These are phyloP conservation scores for Saccharomyces hybrid DNA, from an alignment of 1,139 yeast species.

Conservation along the genomic window DNA sequence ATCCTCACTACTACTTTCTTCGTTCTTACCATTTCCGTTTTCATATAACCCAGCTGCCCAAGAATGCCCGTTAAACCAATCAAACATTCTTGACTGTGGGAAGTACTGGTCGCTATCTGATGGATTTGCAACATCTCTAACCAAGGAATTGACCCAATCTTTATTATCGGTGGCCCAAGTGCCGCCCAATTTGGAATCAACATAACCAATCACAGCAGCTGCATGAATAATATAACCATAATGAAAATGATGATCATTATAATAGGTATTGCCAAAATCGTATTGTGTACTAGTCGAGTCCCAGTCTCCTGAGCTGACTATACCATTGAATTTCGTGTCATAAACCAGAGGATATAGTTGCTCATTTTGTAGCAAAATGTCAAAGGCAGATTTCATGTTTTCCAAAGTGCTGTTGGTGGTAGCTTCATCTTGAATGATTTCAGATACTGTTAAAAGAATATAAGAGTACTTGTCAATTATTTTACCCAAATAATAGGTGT, in stretches of 20 bases:
- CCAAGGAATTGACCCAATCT: constrained; percentile 50
- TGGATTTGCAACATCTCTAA: constrained; percentile 70
- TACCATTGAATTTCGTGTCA: constrained; percentile 65
- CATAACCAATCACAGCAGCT: constrained; percentile 53
- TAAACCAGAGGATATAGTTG: constrained; percentile 53
- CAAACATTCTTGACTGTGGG: constrained; percentile 69
- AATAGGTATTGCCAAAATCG: constrained; percentile 71
- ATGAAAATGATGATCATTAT: constrained; percentile 79
- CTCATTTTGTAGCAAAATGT: constrained; percentile 48
- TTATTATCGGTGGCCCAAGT: constrained; percentile 46
- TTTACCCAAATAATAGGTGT: constrained; percentile 64
- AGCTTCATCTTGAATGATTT: constrained; percentile 42
- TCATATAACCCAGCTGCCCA: constrained; percentile 74
- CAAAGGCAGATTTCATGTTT: constrained; percentile 51
- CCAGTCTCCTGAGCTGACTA: constrained; percentile 54
- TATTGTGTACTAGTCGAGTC: constrained; percentile 40
- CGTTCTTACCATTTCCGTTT: constrained; percentile 72
- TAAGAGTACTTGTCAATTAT: constrained; percentile 70
- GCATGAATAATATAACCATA: constrained; percentile 74
- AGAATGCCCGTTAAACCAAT: constrained; percentile 73
- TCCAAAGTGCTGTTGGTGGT: constrained; percentile 43
- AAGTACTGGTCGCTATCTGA: constrained; percentile 46
- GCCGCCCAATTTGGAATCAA: constrained; percentile 36
- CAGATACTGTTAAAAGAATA: constrained; percentile 55
- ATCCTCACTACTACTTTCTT: constrained; percentile 72